A percentile compares a stretch with the other conserved stretches of the same genome.
phyloP scores from a whole-genome alignment of 2,329 filamentous ascomycete genomes.

The Verticillium zaregamsianum region DNA sequence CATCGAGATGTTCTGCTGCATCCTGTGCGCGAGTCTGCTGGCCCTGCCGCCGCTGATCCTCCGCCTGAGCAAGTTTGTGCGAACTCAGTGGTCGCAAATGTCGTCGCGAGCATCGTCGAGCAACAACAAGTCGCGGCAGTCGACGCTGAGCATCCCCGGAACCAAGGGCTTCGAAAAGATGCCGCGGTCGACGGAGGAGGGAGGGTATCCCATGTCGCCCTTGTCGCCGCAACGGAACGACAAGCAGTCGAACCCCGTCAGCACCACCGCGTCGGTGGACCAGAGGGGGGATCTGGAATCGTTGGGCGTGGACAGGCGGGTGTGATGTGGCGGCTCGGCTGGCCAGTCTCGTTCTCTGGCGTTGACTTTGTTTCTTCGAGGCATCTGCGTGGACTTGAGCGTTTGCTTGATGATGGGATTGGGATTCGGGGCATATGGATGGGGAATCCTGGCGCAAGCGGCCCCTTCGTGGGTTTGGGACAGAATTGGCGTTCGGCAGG shows the following conservation, averaged over 20 bases:
- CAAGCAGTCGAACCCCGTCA: not conserved
- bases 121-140: conserved; percentile 3
- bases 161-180: not conserved
- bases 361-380: not conserved
- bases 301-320: not conserved
- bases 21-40: conserved; percentile 37
- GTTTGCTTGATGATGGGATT: not conserved
- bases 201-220: not conserved
- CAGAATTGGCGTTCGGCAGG: not conserved
- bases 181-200: not conserved
- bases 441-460: not conserved
- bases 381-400: not conserved
- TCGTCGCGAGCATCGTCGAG: not conserved
- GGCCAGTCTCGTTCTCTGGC: not conserved
- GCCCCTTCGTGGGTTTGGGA: not conserved
- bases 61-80: conserved; percentile 3
- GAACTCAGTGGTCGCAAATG: not conserved
- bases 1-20: conserved; percentile 28
- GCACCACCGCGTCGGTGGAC: not conserved
- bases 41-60: conserved; percentile 33
- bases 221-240: not conserved
- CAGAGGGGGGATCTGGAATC: not conserved
- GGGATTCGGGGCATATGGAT: not conserved
- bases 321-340: not conserved
- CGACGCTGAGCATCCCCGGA: conserved; percentile 1